Percentiles rank a stretch among this genome's conserved stretches.
Evolutionary conservation across 2,329 filamentous ascomycete species (phyloP).

Genomic region (Aspergillus sp.): DNA sequence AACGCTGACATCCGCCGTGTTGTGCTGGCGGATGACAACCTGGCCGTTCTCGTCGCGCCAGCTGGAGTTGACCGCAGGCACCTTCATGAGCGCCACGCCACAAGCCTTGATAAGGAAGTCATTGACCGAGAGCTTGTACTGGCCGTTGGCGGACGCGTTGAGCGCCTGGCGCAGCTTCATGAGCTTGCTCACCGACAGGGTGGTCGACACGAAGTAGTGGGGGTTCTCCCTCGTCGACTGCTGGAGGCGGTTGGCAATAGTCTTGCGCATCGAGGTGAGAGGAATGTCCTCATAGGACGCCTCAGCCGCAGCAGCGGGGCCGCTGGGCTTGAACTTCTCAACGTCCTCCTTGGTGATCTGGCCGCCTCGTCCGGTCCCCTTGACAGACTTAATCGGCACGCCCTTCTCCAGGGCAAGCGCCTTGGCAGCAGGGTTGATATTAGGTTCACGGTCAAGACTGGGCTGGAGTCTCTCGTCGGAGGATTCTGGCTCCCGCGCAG

Average conservation of each 20-base stretch:
- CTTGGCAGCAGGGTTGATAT: conserved; percentile 63
- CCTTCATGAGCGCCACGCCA: conserved; percentile 78
- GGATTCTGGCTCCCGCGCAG: conserved; percentile 59
- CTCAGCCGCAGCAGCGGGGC: conserved; percentile 44
- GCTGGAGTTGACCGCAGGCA: conserved; percentile 89
- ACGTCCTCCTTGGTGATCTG: conserved; percentile 87
- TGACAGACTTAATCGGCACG: conserved; percentile 64
- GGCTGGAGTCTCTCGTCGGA: conserved; percentile 71
- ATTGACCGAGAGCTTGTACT: conserved; percentile 99
- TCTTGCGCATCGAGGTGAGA: conserved; percentile 91
- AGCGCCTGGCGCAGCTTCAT: conserved; percentile 91
- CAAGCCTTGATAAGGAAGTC: conserved; percentile 99
- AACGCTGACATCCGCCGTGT: conserved; percentile 87
- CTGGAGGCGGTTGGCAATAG: conserved; percentile 81
- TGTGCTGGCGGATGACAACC: conserved; percentile 80
- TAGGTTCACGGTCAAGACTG: conserved; percentile 70
- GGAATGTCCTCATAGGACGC: conserved; percentile 75
- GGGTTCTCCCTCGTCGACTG: conserved; percentile 90
- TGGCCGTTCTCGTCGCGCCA: conserved; percentile 73
- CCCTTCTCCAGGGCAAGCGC: conserved; percentile 78
- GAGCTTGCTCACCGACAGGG: conserved; percentile 87
- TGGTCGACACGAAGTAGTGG: conserved; percentile 92
- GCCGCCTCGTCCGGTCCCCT: conserved; percentile 78
- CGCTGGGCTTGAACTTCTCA: conserved; percentile 65
- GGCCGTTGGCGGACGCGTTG: conserved; percentile 77